Percentiles rank a stretch among this genome's conserved stretches.
phyloP scores from a whole-genome alignment of 2,329 filamentous ascomycete genomes.

The Fusarium globosum region DNA sequence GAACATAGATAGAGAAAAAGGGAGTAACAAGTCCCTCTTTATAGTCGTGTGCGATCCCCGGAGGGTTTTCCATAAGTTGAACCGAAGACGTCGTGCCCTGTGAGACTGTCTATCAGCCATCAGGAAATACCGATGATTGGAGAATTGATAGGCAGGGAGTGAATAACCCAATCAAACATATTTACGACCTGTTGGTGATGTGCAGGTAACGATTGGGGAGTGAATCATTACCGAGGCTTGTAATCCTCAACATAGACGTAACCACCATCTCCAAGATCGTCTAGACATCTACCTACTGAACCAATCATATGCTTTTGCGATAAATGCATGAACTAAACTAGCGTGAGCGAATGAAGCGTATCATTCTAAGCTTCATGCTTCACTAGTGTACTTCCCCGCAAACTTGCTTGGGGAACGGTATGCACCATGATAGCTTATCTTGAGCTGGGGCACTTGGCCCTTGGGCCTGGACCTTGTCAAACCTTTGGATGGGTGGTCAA shows the following conservation, averaged over 20 bases:
- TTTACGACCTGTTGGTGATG: neutral
- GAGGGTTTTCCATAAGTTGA: neutral
- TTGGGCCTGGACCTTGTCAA: neutral
- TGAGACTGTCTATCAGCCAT: neutral
- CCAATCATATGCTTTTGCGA: neutral
- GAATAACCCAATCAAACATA: neutral
- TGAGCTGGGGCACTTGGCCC: neutral
- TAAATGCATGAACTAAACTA: neutral
- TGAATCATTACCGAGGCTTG: neutral
- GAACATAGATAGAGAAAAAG: neutral
- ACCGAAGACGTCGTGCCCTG: neutral
- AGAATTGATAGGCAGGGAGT: accelerated
- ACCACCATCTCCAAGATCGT: neutral
- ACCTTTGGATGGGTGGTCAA: accelerated
- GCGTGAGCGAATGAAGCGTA: neutral
- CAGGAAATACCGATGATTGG: neutral
- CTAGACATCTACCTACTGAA: neutral
- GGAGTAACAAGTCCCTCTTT: accelerated
- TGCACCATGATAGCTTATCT: neutral
- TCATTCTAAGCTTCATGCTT: neutral
- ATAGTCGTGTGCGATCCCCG: neutral
- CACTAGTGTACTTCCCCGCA: neutral
- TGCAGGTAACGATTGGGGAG: neutral
- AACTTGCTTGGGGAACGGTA: neutral
- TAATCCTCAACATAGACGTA: accelerated